phyloP scores from a whole-genome alignment of 345 rosid genomes.

The Lenwebbia sp. region DNA sequence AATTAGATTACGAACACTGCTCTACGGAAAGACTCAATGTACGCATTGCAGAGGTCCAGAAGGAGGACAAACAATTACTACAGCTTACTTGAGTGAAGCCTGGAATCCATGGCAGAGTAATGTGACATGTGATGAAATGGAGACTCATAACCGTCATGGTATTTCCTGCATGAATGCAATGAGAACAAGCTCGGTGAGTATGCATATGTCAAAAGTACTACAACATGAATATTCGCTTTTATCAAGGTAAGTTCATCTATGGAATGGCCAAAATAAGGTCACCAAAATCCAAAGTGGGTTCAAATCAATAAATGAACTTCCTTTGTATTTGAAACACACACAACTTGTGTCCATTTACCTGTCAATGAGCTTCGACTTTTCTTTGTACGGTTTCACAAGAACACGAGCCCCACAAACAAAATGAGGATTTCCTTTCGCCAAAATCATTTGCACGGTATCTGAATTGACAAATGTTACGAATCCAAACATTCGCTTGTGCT shows the following conservation, averaged over 20 bases:
- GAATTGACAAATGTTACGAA: conserved; percentile 52
- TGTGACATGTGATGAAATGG: conserved; percentile 20
- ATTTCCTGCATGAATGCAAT: conserved; percentile 22
- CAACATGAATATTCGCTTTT: neutral
- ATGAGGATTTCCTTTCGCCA: conserved; percentile 64
- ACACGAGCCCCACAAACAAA: conserved; percentile 64
- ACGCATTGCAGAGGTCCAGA: neutral
- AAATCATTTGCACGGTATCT: conserved; percentile 43
- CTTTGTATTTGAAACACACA: neutral
- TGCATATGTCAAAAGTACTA: neutral
- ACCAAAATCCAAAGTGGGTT: neutral
- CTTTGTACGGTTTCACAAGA: conserved; percentile 65
- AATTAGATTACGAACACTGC: neutral
- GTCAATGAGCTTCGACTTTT: conserved; percentile 45
- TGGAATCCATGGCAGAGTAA: conserved; percentile 30
- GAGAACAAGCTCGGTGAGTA: neutral
- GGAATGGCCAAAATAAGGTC: neutral
- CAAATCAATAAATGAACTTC: neutral
- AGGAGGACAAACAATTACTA: neutral
- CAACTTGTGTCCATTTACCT: conserved; percentile 19
- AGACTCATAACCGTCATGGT: conserved; percentile 31
- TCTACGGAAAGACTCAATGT: neutral
- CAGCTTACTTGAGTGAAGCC: conserved; percentile 38
- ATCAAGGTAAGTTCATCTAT: neutral
- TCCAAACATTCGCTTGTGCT: conserved; percentile 62